phyloP scores from a whole-genome alignment of 345 rosid genomes.

The Rhodomyrtus tomentosa region DNA sequence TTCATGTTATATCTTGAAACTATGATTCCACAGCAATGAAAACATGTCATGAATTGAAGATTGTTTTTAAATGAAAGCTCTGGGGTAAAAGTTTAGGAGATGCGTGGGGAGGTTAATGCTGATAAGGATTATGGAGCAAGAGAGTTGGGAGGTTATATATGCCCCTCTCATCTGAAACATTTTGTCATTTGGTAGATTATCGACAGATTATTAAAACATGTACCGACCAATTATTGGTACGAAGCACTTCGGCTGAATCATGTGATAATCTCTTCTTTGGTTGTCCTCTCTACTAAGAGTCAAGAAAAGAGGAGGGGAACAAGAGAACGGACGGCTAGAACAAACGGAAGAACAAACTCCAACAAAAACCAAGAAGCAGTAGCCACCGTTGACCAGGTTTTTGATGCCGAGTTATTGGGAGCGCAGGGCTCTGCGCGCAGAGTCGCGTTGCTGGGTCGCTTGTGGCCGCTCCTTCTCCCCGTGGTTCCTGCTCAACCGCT shows the following conservation, averaged over 20 bases:
- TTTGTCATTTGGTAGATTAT: background rate
- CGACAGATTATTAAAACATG: background rate
- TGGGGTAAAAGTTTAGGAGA: background rate
- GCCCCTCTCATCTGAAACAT: background rate
- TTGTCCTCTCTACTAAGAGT: background rate
- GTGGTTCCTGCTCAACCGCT: background rate
- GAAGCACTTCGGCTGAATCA: background rate
- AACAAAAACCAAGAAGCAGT: background rate
- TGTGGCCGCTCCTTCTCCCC: background rate
- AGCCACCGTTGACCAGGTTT: conserved; percentile 42
- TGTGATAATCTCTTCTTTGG: background rate
- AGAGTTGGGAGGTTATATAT: background rate
- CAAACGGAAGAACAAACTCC: background rate
- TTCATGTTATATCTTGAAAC: no score
- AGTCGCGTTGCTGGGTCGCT: background rate
- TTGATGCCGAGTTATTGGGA: conserved; percentile 55
- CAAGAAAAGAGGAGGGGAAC: background rate
- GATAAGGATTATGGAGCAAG: background rate
- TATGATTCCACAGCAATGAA: no score
- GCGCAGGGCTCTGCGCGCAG: conserved; percentile 54
- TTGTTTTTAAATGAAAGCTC: background rate
- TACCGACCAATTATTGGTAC: background rate
- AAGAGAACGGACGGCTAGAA: background rate
- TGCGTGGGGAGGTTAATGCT: background rate
- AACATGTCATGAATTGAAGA: background rate